Conservation (phyloP, 495 filamentous ascomycete genomes). For the Aspergillus campestris region DNA sequence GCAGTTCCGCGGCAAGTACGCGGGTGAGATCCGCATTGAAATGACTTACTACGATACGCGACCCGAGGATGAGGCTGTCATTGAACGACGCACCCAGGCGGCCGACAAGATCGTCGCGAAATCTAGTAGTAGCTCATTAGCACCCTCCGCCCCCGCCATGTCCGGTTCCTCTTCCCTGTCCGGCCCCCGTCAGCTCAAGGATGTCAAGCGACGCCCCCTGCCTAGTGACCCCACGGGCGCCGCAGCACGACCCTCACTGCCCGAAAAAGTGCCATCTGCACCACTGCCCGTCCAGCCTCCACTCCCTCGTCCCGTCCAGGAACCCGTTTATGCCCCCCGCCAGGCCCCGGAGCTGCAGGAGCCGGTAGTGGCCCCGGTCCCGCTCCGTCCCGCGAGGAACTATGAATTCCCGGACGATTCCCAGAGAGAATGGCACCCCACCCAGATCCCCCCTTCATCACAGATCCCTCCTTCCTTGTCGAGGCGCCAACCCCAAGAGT, state of each 20-base stretch:
- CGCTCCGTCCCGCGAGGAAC: constrained; percentile 2
- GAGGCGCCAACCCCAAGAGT: constrained; percentile 18
- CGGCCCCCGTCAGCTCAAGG: constrained; percentile 24
- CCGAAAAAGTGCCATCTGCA: constrained; percentile 21
- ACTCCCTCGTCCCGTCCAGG: not conserved
- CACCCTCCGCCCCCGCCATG: not conserved
- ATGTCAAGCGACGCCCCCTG: constrained; percentile 69
- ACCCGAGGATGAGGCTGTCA: constrained; percentile 60
- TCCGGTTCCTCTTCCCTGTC: not conserved
- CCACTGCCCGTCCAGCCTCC: constrained; percentile 6
- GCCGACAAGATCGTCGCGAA: constrained; percentile 27
- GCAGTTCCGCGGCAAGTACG: constrained; percentile 83
- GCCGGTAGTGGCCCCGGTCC: too few species aligned
- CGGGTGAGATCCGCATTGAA: constrained; percentile 89
- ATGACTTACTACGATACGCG: constrained; percentile 93
- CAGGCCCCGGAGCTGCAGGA: too few species aligned
- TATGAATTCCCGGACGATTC: constrained; percentile 26
- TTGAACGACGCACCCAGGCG: constrained; percentile 44
- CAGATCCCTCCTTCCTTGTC: constrained; percentile 1
- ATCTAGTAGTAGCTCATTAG: constrained; percentile 4
- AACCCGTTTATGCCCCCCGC: too few species aligned
- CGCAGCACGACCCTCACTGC: constrained; percentile 15
- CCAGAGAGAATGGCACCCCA: constrained; percentile 21
- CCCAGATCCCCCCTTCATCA: constrained; percentile 9
- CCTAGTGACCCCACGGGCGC: constrained; percentile 58